A percentile compares a stretch with the other conserved stretches of the same genome.
These are phyloP conservation scores for Globisporangium cylindrosporum DNA, from an alignment of 352 stramenopile species.

Conservation along the genomic window DNA sequence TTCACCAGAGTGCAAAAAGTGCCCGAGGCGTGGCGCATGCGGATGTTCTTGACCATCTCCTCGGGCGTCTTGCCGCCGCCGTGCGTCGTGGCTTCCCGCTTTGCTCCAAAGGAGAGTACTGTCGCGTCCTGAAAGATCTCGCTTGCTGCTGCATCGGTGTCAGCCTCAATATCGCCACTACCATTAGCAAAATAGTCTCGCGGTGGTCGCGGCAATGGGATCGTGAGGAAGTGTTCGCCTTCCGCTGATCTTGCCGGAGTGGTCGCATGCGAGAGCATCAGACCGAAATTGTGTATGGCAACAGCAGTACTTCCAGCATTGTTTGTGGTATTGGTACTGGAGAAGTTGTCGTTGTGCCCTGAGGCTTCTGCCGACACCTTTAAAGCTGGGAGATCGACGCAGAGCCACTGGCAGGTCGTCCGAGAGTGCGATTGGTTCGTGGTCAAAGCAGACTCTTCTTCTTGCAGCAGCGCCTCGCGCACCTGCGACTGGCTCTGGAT, in stretches of 20 bases:
- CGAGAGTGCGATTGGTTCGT: not conserved
- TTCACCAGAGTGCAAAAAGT: constrained; percentile 74
- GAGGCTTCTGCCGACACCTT: no score
- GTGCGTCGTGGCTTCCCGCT: constrained; percentile 58
- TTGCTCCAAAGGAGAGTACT: constrained; percentile 50
- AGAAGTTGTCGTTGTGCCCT: no score
- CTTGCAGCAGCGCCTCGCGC: constrained; percentile 20
- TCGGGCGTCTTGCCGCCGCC: constrained; percentile 72
- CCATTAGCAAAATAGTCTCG: constrained; percentile 10
- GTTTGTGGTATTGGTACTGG: no score
- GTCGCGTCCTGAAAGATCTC: constrained; percentile 67
- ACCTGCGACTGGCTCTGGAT: constrained; percentile 33
- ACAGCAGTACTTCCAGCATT: no score
- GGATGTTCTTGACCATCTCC: constrained; percentile 86
- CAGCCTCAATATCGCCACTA: not conserved
- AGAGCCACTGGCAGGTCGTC: constrained; percentile 46
- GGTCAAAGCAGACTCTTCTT: constrained; percentile 19
- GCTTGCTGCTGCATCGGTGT: not conserved
- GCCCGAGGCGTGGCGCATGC: constrained; percentile 77
- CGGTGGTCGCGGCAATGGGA: constrained; percentile 45
- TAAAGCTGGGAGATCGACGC: constrained; percentile 43
- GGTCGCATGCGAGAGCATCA: constrained; percentile 46
- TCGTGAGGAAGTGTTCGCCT: constrained; percentile 26
- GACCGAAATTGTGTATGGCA: constrained; percentile 42
- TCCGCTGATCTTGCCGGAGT: not conserved